Evolutionary conservation across 768 basidiomycete species (phyloP), one percentile per base, ranked within the genome.

Genomic region (Pleurotus eryngii): DNA sequence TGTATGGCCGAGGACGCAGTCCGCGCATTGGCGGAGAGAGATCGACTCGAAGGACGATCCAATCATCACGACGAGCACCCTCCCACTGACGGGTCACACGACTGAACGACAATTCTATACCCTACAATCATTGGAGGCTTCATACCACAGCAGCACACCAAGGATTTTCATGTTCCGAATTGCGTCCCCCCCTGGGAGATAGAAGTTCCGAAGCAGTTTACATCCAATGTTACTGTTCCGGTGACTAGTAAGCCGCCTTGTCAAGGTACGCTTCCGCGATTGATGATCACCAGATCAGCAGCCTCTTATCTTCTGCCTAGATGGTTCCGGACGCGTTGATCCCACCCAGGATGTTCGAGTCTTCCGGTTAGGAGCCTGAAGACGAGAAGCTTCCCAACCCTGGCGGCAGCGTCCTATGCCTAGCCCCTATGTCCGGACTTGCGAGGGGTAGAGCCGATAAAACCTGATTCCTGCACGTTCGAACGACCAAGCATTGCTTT

Each of bases 1-100:
- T 62, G 61, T 22, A 60, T 64, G 8, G 66, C 68, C 17, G 63
- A 70, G 56, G 54, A 64, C 2, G 65, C 65, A 24, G 18, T 68
- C 4, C 56, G 62, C 18, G 62, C 66, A 17, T 38, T 70, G 20
- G 60, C 63, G 38, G 59, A 67, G 49, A 64, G 68, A 3, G 61
- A 67, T 45, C 60, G 39, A 15, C 49, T 65, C 4, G 18, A n/a
- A 18, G 35, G n/a, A n/a, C 42, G 11, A 35, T 2, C 30, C 30
- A 27, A 40, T 11, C 14, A 53, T 53, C n/a, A 53, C 6, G 51
- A 53, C n/a, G 22, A 14, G 20, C 4, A 7, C 22, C 8, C 30
- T 35, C 3, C 30, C 8, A 35, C 30, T 35, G 30, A 9, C 5
- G 47, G 18, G 22, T 49, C 47, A 49, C 47, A 49, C 47, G 47